Evolutionary conservation across 2,329 filamentous ascomycete species (phyloP).

Genomic region (Helotiales sp.): DNA sequence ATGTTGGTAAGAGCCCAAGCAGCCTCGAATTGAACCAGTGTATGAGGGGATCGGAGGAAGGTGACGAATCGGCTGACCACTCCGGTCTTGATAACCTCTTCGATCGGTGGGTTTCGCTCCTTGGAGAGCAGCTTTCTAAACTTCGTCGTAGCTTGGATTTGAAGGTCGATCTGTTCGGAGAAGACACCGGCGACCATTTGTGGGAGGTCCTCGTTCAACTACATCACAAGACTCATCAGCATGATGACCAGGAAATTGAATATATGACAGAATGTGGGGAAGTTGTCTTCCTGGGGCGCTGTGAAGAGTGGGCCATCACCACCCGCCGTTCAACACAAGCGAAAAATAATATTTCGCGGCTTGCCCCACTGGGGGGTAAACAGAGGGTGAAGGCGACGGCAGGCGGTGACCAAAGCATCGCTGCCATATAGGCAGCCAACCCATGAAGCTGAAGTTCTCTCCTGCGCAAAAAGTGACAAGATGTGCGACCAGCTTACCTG

Average conservation of each 20-base stretch:
- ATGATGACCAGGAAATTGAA: constrained; percentile 20
- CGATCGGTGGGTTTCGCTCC: constrained; percentile 98
- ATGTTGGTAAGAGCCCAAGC: constrained; percentile 99
- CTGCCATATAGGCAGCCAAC: neutral
- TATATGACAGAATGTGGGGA: constrained; percentile 19
- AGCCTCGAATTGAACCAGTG: constrained; percentile 97
- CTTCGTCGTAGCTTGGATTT: constrained; percentile 97
- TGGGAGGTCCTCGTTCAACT: constrained; percentile 98
- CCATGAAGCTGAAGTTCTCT: neutral
- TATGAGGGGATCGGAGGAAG: constrained; percentile 96
- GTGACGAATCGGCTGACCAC: constrained; percentile 97
- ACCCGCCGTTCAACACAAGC: constrained; percentile 34
- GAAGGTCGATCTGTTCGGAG: constrained; percentile 96
- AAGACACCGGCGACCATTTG: constrained; percentile 98
- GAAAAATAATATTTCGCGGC: constrained; percentile 39
- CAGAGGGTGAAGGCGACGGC: constrained; percentile 18
- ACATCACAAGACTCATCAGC: constrained; percentile 32
- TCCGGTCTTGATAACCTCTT: constrained; percentile 98
- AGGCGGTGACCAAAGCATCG: neutral
- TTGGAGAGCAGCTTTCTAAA: constrained; percentile 98
- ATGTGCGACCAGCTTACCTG: constrained; percentile 70
- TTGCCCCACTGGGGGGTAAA: constrained; percentile 42
- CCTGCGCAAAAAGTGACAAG: constrained; percentile 3
- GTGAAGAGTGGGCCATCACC: constrained; percentile 26
- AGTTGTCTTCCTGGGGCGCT: constrained; percentile 14